Evolutionary conservation across 768 basidiomycete species (phyloP).

Genomic region (Trametes coccinea): DNA sequence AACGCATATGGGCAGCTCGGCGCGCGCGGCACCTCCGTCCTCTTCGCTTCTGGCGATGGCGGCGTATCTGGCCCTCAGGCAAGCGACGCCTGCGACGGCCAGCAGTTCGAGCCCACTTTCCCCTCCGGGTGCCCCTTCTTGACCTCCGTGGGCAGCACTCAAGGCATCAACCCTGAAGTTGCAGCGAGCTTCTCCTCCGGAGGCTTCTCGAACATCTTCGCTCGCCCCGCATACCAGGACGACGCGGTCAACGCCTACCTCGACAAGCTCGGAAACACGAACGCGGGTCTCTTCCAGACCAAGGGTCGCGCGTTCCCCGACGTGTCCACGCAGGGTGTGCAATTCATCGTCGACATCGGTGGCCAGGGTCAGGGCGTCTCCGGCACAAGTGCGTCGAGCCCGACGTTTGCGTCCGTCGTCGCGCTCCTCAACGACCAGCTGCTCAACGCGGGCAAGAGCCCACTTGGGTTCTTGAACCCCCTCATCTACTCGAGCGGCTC

Average conservation of each 20-base stretch:
- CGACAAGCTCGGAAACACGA: constrained; percentile 18
- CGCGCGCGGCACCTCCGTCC: constrained; percentile 37
- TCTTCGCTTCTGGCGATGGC: constrained; percentile 42
- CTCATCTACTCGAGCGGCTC: constrained; percentile 24
- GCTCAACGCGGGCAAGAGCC: constrained; percentile 29
- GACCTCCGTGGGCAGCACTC: constrained; percentile 36
- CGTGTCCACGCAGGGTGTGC: constrained; percentile 56
- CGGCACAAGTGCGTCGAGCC: constrained; percentile 38
- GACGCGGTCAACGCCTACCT: constrained; percentile 23
- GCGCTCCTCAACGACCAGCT: constrained; percentile 38
- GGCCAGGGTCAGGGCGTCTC: constrained; percentile 27
- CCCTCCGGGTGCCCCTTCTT: constrained; percentile 40
- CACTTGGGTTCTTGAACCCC: constrained; percentile 39
- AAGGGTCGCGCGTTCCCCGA: constrained; percentile 56
- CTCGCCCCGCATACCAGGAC: constrained; percentile 28
- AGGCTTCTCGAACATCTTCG: constrained; percentile 34
- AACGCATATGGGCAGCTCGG: constrained; percentile 38
- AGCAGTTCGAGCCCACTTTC: not conserved
- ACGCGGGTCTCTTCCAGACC: constrained; percentile 26
- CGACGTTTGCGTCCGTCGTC: constrained; percentile 37
- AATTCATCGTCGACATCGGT: constrained; percentile 43
- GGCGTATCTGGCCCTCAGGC: constrained; percentile 36
- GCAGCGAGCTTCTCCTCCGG: constrained; percentile 31
- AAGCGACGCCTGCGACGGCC: constrained; percentile 42
- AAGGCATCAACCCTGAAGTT: constrained; percentile 31